Percentiles rank a stretch among this genome's conserved stretches.
These are phyloP conservation scores for Xylaria sp. DNA, from an alignment of 2,329 filamentous ascomycete genomes.

Conservation along the genomic window DNA sequence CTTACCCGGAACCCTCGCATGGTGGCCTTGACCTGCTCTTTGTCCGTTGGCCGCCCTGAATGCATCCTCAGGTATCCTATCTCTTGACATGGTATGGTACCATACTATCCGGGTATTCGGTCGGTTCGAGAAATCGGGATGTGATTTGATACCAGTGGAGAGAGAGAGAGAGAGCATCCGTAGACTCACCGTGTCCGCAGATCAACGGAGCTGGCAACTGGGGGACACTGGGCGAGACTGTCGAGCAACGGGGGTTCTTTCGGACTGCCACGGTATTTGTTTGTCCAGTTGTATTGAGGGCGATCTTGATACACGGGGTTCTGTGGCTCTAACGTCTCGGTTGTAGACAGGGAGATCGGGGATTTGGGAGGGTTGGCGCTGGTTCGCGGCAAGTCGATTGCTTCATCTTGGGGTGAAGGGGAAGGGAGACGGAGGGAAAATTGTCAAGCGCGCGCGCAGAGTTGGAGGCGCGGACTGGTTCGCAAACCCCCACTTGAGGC, in stretches of 20 bases:
- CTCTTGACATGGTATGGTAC: neutral
- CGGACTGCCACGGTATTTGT: neutral
- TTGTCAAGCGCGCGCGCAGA: neutral
- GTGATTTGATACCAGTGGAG: neutral
- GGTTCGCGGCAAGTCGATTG: neutral
- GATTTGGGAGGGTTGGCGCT: neutral
- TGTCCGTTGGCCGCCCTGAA: neutral
- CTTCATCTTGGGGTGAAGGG: neutral
- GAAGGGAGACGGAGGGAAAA: neutral
- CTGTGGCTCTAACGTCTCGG: neutral
- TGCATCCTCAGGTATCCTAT: neutral
- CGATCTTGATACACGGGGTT: neutral
- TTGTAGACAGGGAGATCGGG: neutral
- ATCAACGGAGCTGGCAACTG: too few relatives aligned
- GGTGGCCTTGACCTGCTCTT: neutral
- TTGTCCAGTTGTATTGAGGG: neutral
- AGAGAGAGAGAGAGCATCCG: neutral
- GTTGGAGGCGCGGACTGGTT: neutral
- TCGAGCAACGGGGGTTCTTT: neutral
- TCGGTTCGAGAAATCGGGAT: neutral
- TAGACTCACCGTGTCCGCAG: neutral
- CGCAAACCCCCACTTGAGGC: neutral
- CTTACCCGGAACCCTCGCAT: neutral
- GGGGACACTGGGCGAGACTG: neutral
- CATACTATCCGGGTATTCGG: too few relatives aligned